Evolutionary conservation across 1,284 basidiomycete genomes (phyloP).

Genomic region (Sanguinoderma infundibulare): DNA sequence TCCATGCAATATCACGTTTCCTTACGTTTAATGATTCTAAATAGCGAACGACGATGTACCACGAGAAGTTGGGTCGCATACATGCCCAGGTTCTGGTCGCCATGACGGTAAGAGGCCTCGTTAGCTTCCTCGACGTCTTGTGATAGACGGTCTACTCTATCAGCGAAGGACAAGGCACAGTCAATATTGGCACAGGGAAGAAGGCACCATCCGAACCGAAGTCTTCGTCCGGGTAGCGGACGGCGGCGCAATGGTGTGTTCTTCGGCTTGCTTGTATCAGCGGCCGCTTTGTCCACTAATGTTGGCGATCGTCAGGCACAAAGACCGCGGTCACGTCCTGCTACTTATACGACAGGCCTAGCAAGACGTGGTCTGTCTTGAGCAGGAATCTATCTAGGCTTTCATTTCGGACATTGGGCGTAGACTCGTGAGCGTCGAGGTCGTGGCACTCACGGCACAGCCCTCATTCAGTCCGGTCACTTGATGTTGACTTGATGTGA

Average conservation of each 20-base stretch:
- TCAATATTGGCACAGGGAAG: neutral
- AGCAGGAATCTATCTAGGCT: neutral
- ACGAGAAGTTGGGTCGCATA: neutral
- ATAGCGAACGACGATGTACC: no score
- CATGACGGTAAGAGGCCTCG: neutral
- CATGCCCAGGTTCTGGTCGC: neutral
- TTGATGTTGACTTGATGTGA: constrained; percentile 12
- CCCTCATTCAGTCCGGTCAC: constrained; percentile 5
- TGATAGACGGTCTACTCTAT: neutral
- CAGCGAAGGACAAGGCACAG: neutral
- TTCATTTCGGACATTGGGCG: constrained; percentile 1
- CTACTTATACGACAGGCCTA: neutral
- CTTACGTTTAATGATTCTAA: no score
- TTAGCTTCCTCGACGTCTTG: neutral
- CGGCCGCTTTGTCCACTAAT: neutral
- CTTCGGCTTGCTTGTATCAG: neutral
- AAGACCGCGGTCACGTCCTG: neutral
- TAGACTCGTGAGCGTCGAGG: neutral
- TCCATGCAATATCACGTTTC: no score
- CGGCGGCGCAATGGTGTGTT: no score
- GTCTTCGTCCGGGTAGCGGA: no score
- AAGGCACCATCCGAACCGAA: neutral
- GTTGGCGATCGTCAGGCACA: neutral
- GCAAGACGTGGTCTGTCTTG: neutral
- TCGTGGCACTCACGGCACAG: neutral